Conservation (phyloP, 1,139 yeast genomes). For the Lodderomyces theae region DNA sequence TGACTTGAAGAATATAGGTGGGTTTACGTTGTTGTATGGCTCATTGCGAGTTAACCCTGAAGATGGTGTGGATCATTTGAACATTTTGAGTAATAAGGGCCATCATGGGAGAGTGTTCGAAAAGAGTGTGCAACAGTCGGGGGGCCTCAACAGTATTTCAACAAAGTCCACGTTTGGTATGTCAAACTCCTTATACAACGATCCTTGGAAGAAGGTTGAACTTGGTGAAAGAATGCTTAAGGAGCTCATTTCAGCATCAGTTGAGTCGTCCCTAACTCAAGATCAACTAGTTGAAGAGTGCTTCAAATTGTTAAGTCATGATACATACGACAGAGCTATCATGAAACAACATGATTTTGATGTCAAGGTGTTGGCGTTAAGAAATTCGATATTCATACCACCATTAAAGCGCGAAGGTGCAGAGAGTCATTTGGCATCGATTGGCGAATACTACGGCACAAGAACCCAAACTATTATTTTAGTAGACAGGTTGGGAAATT, state of each 20-base stretch:
- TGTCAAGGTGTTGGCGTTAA: constrained; percentile 42
- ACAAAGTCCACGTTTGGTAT: constrained; percentile 46
- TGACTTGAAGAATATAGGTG: constrained; percentile 60
- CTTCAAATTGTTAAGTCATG: constrained; percentile 51
- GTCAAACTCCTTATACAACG: constrained; percentile 59
- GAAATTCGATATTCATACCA: constrained; percentile 70
- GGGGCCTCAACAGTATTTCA: constrained; percentile 9
- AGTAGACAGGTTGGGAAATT: constrained; percentile 46
- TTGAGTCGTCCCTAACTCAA: constrained; percentile 24
- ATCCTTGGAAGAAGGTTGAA: constrained; percentile 73
- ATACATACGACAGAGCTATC: constrained; percentile 34
- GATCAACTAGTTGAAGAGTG: constrained; percentile 48
- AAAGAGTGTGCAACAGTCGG: neutral
- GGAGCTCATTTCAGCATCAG: constrained; percentile 32
- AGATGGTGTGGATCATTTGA: constrained; percentile 34
- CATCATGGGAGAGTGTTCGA: constrained; percentile 35
- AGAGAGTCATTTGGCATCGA: constrained; percentile 10
- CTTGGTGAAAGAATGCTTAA: constrained; percentile 49
- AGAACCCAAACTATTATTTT: constrained; percentile 82
- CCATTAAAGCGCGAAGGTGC: constrained; percentile 37
- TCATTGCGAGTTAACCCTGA: constrained; percentile 30
- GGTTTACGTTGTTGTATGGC: constrained; percentile 82
- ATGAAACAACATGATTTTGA: constrained; percentile 25
- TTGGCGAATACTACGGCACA: constrained; percentile 74
- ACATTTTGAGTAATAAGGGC: constrained; percentile 53